Evolutionary conservation across 345 rosid genomes (phyloP), one percentile per base, ranked within the genome.

Genomic region (Streptanthus diversifolius): DNA sequence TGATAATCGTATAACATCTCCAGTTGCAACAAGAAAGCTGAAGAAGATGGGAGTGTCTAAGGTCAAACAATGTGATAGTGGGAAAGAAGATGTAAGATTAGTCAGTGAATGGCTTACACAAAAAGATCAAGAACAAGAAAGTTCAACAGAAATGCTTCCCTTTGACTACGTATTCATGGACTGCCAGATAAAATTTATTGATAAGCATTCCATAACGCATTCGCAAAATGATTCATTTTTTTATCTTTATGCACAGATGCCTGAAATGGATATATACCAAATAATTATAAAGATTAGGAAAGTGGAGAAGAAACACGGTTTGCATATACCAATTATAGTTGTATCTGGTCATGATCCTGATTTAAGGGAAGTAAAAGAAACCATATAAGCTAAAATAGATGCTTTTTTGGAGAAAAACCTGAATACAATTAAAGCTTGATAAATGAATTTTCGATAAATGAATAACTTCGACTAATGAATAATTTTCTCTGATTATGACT

Each of bases 101-200:
- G 86, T 93, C 17, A 35, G 68, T 48, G 70, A 71, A 21, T 70
- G 75, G 21, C 51, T 45, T 7, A 71, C 35, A 75, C 77, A 40
- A 63, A 61, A 47, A 49, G 62, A 74, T 17, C 18, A 68, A 18
- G 43, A 24, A 33, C 15, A 68, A 15, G 36, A 24, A 33, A 80
- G 67, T 54, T 66, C 60, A 47, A 32, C 54, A 43, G 9, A 53
- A 14, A 49, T 2, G 55, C 78, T 73, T 41, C 96, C 89, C 11
- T 89, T 83, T 45, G 90, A 89, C 67, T 85, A 62, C 72, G 81
- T 95, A 52, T 61, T 93, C 65, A 93, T 93, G 97, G 98, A 93
- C 33, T 91, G 95, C 51, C 78, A 89, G 95, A 96, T 91, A 83
- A 48, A 7, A 71, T 9, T 24, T 52, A 11, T 2, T 25, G 2